Evolutionary conservation across 1,284 basidiomycete species (phyloP), one percentile per base, ranked within the genome.

Genomic region (Papiliotrema terrestris): DNA sequence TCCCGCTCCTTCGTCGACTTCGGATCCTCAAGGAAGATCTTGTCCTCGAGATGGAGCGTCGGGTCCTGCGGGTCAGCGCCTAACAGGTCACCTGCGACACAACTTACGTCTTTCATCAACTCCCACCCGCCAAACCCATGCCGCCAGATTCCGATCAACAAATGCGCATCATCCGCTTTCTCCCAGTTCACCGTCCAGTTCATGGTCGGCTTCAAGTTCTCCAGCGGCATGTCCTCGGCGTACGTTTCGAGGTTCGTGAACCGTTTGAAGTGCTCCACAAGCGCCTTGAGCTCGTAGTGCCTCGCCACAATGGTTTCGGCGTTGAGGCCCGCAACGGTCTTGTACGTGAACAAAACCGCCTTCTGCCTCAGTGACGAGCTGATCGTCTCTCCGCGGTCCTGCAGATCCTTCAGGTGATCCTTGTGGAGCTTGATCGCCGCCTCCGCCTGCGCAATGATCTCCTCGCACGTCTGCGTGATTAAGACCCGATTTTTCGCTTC

Each of bases 91-190:
- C n/a, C 8, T 29, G 23, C 43, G 2, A 29, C 41, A 22, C 25
- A 2, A 60, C 69, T 54, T 43, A 75, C 73, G 41, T 62, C 52
- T 23, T 67, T 58, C 81, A 98, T 98, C 44, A 84, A 82, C 72
- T 98, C 96, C 96, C 96, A 99, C 63, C 89, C 91, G 19, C 94
- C 94, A 72, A 98, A 96, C 23, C 96, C 96, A 67, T 98, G 89
- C 47, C 88, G 74, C 82, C 84, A 98, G 19, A 96, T 91, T 29
- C 96, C 96, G 49, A 98, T 86, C 23, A 98, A 83, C 14, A 99
- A 82, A 83, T 91, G 90, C 2, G 93, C 87, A 74, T 99, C 96
- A 61, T 98, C 92, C 58, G 86, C 84, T 32, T 86, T 84, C n/a
- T 84, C 86, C 96, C 96, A 99, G 39, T 90, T 87, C 55, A 91